A percentile compares a stretch with the other conserved stretches of the same genome.
Conservation (phyloP, 768 basidiomycete species). For the Lactarius vividus region DNA sequence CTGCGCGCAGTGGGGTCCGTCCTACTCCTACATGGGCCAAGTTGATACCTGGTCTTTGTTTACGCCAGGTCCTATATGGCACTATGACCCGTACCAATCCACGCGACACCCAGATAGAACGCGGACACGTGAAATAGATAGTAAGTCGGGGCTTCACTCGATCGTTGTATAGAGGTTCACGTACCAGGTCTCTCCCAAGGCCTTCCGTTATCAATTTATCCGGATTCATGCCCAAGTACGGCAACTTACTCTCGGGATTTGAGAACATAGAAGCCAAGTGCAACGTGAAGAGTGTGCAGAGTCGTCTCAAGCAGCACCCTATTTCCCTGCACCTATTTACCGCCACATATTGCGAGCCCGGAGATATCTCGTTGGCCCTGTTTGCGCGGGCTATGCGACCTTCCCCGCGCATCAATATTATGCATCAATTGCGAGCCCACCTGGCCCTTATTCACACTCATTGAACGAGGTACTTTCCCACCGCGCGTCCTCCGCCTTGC, state of each 20-base stretch:
- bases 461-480: not conserved
- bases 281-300: not conserved
- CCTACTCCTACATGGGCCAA: not conserved
- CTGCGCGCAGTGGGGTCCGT: not conserved
- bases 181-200: not conserved
- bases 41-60: not conserved
- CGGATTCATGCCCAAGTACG: not conserved
- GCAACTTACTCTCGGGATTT: not conserved
- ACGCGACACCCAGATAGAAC: not conserved
- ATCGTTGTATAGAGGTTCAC: not conserved
- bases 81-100: not conserved
- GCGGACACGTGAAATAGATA: not conserved
- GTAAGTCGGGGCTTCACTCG: not conserved
- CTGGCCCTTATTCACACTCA: not conserved
- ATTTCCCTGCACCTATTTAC: not conserved
- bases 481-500: not conserved
- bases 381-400: not conserved
- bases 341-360: slow-evolving; percentile 2
- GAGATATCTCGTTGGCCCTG: not conserved
- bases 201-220: not conserved
- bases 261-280: not conserved
- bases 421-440: not conserved
- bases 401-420: slow-evolving; percentile 3
- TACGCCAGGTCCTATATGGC: not conserved
- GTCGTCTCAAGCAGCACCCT: not conserved